These are phyloP conservation scores for Metschnikowia orientalis DNA, from an alignment of 805 yeast species.

Conservation along the genomic window DNA sequence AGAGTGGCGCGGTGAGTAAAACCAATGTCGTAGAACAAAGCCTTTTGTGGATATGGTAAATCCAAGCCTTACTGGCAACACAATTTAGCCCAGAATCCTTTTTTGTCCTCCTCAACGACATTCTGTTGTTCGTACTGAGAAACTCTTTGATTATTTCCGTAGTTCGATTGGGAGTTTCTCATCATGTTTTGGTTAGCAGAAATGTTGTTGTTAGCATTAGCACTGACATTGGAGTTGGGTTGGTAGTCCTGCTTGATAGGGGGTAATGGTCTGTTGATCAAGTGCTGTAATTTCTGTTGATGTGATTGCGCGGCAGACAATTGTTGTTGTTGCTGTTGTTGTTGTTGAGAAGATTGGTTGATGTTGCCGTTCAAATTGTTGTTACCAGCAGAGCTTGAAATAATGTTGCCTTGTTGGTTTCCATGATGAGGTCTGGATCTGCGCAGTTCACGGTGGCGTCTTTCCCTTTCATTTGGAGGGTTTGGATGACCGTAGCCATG, in stretches of 20 bases:
- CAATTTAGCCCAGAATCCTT: constrained; percentile 41
- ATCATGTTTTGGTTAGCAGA: constrained; percentile 22
- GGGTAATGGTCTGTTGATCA: constrained; percentile 46
- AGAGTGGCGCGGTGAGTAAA: too few species aligned
- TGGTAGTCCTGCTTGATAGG: constrained; percentile 43
- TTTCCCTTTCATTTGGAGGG: constrained; percentile 47
- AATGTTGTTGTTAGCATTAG: constrained; percentile 17
- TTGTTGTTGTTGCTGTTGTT: constrained; percentile 28
- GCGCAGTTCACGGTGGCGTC: constrained; percentile 45
- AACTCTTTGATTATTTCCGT: constrained; percentile 21
- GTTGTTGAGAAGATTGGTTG: constrained; percentile 18
- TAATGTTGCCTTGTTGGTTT: constrained; percentile 12
- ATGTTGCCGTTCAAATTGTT: constrained; percentile 22
- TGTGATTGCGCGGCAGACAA: constrained; percentile 44
- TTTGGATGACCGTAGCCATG: constrained; percentile 79
- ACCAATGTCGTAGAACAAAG: too few species aligned
- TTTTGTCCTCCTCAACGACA: constrained; percentile 30
- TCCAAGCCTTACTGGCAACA: constrained; percentile 33
- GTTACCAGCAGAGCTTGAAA: constrained; percentile 16
- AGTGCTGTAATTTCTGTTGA: constrained; percentile 45
- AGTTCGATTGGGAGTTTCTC: constrained; percentile 22
- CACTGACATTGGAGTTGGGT: constrained; percentile 15
- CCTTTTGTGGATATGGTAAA: too few species aligned
- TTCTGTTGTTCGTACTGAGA: constrained; percentile 38
- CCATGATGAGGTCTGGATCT: constrained; percentile 37